Percentiles rank a stretch among this genome's conserved stretches.
Evolutionary conservation across 768 basidiomycete species (phyloP).

Genomic region (Cyathus striatus): DNA sequence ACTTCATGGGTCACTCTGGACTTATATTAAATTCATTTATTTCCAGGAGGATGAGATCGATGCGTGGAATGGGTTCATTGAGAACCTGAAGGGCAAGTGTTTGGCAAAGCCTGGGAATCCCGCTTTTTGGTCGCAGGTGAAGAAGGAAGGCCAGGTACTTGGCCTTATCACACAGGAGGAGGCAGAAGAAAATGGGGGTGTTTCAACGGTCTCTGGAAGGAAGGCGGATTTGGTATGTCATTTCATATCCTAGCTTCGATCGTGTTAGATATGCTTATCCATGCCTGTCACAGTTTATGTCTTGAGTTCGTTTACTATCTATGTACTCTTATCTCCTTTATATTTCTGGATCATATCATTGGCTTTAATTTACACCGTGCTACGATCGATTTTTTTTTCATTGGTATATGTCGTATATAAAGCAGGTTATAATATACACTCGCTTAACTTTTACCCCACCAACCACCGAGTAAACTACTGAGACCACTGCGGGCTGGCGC

Average conservation of each 20-base stretch:
- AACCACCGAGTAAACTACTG: slow-evolving; percentile 68
- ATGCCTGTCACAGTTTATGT: not conserved
- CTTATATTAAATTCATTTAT: not conserved
- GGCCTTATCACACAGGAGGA: slow-evolving; percentile 63
- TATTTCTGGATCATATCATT: too few species aligned
- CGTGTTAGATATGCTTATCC: not conserved
- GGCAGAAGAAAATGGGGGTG: slow-evolving; percentile 53
- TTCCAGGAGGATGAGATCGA: slow-evolving; percentile 79
- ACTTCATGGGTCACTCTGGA: not conserved
- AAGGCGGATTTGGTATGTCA: slow-evolving; percentile 47
- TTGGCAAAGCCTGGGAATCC: slow-evolving; percentile 50
- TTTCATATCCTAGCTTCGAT: not conserved
- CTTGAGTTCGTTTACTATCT: not conserved
- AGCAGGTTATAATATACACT: not conserved
- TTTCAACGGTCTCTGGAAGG: slow-evolving; percentile 50
- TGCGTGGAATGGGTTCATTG: slow-evolving; percentile 76
- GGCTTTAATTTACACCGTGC: too few species aligned
- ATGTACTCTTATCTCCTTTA: not conserved
- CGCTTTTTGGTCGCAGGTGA: slow-evolving; percentile 62
- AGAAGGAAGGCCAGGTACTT: slow-evolving; percentile 42
- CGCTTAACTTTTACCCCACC: slow-evolving; percentile 61
- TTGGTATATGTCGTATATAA: too few species aligned
- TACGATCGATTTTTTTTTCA: too few species aligned
- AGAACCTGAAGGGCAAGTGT: slow-evolving; percentile 54
- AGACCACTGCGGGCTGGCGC: slow-evolving; percentile 48